phyloP scores from a whole-genome alignment of 2,329 filamentous ascomycete genomes.

The Phyllosticta citrichinensis region DNA sequence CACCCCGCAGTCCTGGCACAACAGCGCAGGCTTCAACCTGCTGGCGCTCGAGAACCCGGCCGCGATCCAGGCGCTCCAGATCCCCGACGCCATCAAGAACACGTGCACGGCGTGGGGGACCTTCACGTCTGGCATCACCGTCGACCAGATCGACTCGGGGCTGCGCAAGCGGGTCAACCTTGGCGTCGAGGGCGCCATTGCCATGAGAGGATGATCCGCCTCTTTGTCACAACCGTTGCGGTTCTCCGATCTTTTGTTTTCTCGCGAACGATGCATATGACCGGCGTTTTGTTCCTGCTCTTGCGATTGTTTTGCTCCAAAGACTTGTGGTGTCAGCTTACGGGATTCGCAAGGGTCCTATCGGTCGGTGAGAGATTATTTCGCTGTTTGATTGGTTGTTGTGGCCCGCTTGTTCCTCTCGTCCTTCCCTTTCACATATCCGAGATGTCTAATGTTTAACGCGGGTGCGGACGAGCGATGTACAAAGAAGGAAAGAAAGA shows the following conservation, averaged over 20 bases:
- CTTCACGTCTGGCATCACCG: slow-evolving; percentile 19
- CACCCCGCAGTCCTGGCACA: slow-evolving; percentile 18
- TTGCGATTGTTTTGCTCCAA: not conserved
- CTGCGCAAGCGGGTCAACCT: slow-evolving; percentile 5
- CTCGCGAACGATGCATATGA: not conserved
- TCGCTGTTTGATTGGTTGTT: not conserved
- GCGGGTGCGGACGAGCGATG: too few species aligned
- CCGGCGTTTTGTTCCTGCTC: not conserved
- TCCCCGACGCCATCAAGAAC: slow-evolving; percentile 16
- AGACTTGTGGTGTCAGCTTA: not conserved
- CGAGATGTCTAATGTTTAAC: too few species aligned
- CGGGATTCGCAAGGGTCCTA: not conserved
- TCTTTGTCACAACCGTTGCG: too few species aligned
- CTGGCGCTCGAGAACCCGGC: slow-evolving; percentile 19
- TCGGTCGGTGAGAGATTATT: not conserved
- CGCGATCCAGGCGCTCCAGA: slow-evolving; percentile 17
- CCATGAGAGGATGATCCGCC: too few species aligned
- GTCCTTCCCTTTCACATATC: too few species aligned
- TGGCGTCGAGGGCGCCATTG: not conserved
- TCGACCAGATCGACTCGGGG: slow-evolving; percentile 26
- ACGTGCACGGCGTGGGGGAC: slow-evolving; percentile 22
- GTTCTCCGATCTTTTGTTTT: too few species aligned
- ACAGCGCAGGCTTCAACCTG: slow-evolving; percentile 22
- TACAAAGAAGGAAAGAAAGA: too few species aligned
- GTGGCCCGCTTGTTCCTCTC: not conserved